These are phyloP conservation scores for Debaryomyces hansenii DNA, from an alignment of 805 yeast species.

Conservation along the genomic window DNA sequence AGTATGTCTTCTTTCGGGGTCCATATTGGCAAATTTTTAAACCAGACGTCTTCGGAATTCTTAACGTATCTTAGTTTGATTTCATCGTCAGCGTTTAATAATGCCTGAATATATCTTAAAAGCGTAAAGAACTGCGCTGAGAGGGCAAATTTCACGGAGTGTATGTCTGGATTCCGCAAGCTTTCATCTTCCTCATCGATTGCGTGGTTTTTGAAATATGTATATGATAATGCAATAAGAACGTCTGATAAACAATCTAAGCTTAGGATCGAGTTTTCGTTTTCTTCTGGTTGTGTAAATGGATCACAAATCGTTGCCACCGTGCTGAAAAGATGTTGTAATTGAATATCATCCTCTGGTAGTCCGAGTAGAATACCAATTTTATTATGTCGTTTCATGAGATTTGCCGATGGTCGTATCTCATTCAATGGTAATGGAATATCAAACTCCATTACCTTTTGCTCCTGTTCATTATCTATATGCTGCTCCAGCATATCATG, in stretches of 20 bases:
- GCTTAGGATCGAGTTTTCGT: constrained; percentile 52
- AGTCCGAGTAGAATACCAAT: constrained; percentile 14
- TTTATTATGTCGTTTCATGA: constrained; percentile 12
- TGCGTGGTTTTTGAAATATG: constrained; percentile 3
- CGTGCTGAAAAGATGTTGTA: constrained; percentile 17
- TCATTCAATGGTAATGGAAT: constrained; percentile 13
- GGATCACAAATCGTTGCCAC: constrained; percentile 51
- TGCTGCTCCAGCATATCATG: constrained; percentile 19
- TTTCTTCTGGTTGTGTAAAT: constrained; percentile 66
- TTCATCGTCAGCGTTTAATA: constrained; percentile 46
- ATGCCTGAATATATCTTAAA: constrained; percentile 32
- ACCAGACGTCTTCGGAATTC: constrained; percentile 35
- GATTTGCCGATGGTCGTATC: constrained; percentile 7
- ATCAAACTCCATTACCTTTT: constrained; percentile 14
- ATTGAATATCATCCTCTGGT: constrained; percentile 12
- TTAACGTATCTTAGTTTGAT: constrained; percentile 37
- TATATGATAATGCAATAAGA: constrained; percentile 42
- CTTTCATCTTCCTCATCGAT: constrained; percentile 2
- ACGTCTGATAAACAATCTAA: constrained; percentile 55
- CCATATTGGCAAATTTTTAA: constrained; percentile 24
- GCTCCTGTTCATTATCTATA: constrained; percentile 11
- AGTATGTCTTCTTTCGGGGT: constrained; percentile 18
- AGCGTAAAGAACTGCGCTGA: constrained; percentile 37
- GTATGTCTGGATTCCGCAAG: constrained; percentile 14
- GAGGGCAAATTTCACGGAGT: constrained; percentile 33